Evolutionary conservation across 176 grass and related monocot species (phyloP).

Genomic region (Triticum turgidum): DNA sequence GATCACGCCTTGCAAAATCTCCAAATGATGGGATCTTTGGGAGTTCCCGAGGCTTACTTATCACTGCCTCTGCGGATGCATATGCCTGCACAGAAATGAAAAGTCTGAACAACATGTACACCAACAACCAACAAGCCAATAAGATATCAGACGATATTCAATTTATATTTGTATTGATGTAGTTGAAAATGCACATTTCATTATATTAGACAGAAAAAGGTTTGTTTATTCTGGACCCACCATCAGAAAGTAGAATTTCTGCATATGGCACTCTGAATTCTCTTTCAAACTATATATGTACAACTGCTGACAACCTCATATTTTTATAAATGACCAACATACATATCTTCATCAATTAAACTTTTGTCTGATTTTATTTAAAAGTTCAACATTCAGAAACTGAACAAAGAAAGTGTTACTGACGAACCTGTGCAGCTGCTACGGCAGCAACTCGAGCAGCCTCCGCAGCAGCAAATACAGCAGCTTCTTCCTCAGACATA

Average conservation of each 20-base stretch:
- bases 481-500: slow-evolving; percentile 87
- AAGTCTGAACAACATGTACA: slow-evolving; percentile 6
- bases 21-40: slow-evolving; percentile 98
- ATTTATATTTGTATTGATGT: slow-evolving; percentile 17
- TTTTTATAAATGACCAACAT: background rate
- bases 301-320: background rate
- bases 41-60: slow-evolving; percentile 63
- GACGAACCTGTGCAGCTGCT: slow-evolving; percentile 78
- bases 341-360: background rate
- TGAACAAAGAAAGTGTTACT: slow-evolving; percentile 21
- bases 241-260: slow-evolving; percentile 2
- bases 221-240: background rate
- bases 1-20: slow-evolving; percentile 76
- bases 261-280: slow-evolving; percentile 9
- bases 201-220: background rate
- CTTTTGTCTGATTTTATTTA: background rate
- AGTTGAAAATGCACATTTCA: background rate
- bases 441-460: slow-evolving; percentile 85
- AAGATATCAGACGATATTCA: background rate
- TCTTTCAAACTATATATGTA: background rate
- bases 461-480: slow-evolving; percentile 85
- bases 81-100: slow-evolving; percentile 62
- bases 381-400: slow-evolving; percentile 14
- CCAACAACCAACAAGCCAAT: background rate
- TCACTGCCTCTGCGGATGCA: slow-evolving; percentile 88